These are phyloP conservation scores for Trametes villosa DNA, from an alignment of 768 basidiomycete genomes.

Conservation along the genomic window DNA sequence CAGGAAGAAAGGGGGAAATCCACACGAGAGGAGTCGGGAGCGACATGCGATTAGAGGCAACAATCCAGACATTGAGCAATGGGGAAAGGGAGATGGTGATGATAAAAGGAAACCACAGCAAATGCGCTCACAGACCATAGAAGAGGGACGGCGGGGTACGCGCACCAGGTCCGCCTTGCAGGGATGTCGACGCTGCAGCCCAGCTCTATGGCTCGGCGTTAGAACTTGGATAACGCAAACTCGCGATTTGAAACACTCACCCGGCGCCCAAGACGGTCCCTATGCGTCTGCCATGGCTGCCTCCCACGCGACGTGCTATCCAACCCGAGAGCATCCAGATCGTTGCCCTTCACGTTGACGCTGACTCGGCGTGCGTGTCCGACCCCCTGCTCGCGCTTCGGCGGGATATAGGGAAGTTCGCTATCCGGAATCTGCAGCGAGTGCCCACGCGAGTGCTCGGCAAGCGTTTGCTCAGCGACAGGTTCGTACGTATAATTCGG, in stretches of 20 bases:
- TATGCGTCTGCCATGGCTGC: conserved; percentile 28
- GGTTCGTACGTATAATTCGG: not conserved
- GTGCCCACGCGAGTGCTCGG: not conserved
- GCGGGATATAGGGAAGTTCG: conserved; percentile 39
- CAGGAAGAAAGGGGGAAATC: no score
- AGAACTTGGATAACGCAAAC: not conserved
- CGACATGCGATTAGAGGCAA: no score
- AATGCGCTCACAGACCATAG: no score
- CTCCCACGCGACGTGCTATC: conserved; percentile 16
- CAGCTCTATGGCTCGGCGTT: conserved; percentile 8
- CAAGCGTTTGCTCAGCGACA: no score
- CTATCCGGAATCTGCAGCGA: conserved; percentile 17
- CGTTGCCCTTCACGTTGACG: conserved; percentile 41
- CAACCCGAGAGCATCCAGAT: conserved; percentile 28
- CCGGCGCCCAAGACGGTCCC: conserved; percentile 18
- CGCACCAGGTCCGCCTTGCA: no score
- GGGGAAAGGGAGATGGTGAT: no score
- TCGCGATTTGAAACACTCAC: conserved; percentile 12
- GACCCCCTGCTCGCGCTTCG: conserved; percentile 35
- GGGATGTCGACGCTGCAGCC: not conserved
- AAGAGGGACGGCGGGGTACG: no score
- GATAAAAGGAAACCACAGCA: no score
- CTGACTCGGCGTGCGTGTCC: conserved; percentile 48
- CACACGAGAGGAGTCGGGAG: no score
- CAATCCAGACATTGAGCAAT: no score